Evolutionary conservation across 495 filamentous ascomycete genomes (phyloP), one percentile per base, ranked within the genome.

Genomic region (Trichodelitschia bisporula): DNA sequence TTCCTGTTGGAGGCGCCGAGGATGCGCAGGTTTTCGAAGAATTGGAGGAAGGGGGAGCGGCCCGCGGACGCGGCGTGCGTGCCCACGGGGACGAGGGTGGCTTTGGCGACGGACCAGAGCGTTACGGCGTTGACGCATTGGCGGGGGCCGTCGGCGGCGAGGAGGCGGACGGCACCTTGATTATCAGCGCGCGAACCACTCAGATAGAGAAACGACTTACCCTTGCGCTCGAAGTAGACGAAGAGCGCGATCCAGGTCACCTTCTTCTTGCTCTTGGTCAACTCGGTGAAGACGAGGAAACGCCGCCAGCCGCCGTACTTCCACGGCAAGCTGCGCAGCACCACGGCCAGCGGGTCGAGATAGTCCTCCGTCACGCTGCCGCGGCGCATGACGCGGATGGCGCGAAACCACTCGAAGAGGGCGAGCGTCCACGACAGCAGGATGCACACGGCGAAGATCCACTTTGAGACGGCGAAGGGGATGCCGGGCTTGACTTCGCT

Each of bases 221-320:
- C 71, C 55, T 93, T 73, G 47, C 93, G 93, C 12, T 74, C 73
- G 50, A 93, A 97, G 44, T 91, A 92, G 18, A 78, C 72, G 43
- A 92, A 91, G 2, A 97, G 59, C 8, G 83, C 86, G 24, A 90
- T 59, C 46, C 90, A 91, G 47, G 93, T 84, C 18, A 69, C 66
- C 8, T 80, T 79, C 47, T 90, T 84, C 46, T 74, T 80, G 49
- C 73, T 77, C 46, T 84, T 82, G 1, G 86, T 92, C 51, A 97
- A 55, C 39, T 79, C 77, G 4, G 82, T 68, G 44, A 92, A 97
- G 27, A 97, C 82, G 12, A 93, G 54, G 45, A 93, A 97, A 19
- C 83, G 61, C 38, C 62, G 70, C 68, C 72, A 97, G 19, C 86
- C 72, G 35, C 59, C 55, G 18, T 67, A 66, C 12, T 9, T 9